Evolutionary conservation across 768 basidiomycete species (phyloP), one percentile per base, ranked within the genome.

Genomic region (Lactarius pseudohatsudake): DNA sequence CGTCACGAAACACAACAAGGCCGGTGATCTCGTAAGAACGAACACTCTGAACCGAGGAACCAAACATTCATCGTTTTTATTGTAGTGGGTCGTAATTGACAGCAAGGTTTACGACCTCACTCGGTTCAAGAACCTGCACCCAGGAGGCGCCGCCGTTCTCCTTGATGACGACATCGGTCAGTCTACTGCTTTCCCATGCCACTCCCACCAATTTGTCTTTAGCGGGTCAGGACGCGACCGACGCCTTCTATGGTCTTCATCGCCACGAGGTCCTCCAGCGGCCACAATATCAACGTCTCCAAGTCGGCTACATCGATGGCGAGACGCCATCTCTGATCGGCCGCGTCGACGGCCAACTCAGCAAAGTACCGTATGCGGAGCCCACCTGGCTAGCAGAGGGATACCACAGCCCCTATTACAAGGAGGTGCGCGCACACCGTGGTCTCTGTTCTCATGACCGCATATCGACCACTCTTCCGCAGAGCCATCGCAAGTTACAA

Each of bases 161-260:
- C 76, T 87, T n/a, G 87, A 91, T 72, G 77, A 80, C 5, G 89
- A 91, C 71, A 84, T 96, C 57, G 91, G 91, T 88, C n/a, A 26
- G 34, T 53, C 26, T 7, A 16, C 7, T 11, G 4, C n/a, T 20
- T 18, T 10, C 53, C 45, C 28, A 11, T 20, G 7, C 18, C 32
- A 18, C 57, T 40, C 20, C 43, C 65, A 38, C 32, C 47, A 30
- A 41, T 32, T 15, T 30, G 36, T 22, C 15, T 36, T 59, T 66
- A 89, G 92, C 91, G 59, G 94, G 93, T 10, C 83, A 91, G 75
- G 94, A 97, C 72, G 89, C 89, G 1, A 96, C 94, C 0, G 89
- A 93, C 41, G 84, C 84, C 5, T 97, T 98, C 80, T 97, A 89
- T 72, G 86, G 90, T 61, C 86, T 98, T 47, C 96, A 98, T 74